Conservation (phyloP, 2,329 filamentous ascomycete genomes). For the Botrytis deweyae region DNA sequence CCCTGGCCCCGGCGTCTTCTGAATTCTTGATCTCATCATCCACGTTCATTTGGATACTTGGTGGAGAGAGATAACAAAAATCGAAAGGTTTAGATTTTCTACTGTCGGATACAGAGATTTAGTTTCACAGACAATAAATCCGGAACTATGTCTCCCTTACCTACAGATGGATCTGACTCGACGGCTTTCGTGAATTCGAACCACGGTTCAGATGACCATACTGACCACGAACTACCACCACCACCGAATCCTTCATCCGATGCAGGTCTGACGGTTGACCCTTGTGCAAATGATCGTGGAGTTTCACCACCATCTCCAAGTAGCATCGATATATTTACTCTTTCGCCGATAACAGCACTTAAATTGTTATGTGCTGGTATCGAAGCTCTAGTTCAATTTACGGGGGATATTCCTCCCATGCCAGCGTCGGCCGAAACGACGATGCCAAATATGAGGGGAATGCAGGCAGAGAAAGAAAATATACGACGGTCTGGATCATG, state of each 20-base stretch:
- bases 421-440: constrained; percentile 64
- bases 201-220: constrained; percentile 37
- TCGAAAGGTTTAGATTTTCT: background rate
- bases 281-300: constrained; percentile 31
- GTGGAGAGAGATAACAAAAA: background rate
- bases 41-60: constrained; percentile 13
- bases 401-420: constrained; percentile 63
- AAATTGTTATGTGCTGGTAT: constrained; percentile 73
- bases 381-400: constrained; percentile 59
- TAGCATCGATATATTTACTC: constrained; percentile 67
- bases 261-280: constrained; percentile 31
- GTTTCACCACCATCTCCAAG: constrained; percentile 39
- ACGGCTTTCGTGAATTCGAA: constrained; percentile 29
- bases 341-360: constrained; percentile 72
- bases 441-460: constrained; percentile 63
- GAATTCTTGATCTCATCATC: constrained; percentile 13
- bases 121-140: background rate
- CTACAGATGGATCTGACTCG: background rate
- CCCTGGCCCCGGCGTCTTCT: constrained; percentile 31
- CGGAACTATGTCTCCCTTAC: constrained; percentile 9
- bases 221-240: constrained; percentile 36
- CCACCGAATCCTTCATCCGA: constrained; percentile 38
- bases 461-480: constrained; percentile 61
- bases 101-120: background rate
- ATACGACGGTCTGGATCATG: constrained; percentile 59